Evolutionary conservation across 106 monocot species (phyloP), one percentile per base, ranked within the genome.

Genomic region (Allium sativum): DNA sequence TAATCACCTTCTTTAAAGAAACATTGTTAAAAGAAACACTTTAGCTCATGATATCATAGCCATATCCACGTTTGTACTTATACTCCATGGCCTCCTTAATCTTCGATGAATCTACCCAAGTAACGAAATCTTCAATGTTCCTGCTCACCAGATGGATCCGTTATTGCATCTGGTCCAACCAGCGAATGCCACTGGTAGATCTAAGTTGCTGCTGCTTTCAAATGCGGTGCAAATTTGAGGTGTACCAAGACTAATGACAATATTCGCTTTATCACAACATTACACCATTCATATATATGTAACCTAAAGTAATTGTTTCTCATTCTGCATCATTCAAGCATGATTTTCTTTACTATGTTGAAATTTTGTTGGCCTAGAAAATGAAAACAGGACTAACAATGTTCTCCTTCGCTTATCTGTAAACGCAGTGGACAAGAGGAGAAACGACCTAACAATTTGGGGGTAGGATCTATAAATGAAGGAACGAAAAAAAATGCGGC

Each of bases 41-140:
- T 69, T 62, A 81, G 48, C 78, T 83, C 86, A 83, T 78, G 0
- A 65, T 62, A 74, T 90, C 93, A 47, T 78, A 89, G 50, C 86
- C 93, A 66, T 94, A n/a, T n/a, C n/a, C 86, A 58, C 89, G 64
- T 42, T 42, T 65, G 46, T 89, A 89, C 52, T 94, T 94, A 46
- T 86, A 94, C 65, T 71, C 71, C 71, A 78, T 44, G 21, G 86
- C 78, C 69, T 83, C 89, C 74, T 79, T 70, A 65, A 94, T 94
- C 83, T 94, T 89, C 13, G 89, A 94, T n/a, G 89, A 89, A 68
- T 89, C 94, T 4, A 86, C 89, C 94, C 94, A 94, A 3, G 83
- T 94, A 16, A 94, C 64, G 45, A 89, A 94, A 70, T 94, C 90
- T 68, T 90, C 81, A 86, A 94, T 78, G 72, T 90, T 90, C 68